Evolutionary conservation across 768 basidiomycete genomes (phyloP).

Genomic region (Pisolithus microcarpus): DNA sequence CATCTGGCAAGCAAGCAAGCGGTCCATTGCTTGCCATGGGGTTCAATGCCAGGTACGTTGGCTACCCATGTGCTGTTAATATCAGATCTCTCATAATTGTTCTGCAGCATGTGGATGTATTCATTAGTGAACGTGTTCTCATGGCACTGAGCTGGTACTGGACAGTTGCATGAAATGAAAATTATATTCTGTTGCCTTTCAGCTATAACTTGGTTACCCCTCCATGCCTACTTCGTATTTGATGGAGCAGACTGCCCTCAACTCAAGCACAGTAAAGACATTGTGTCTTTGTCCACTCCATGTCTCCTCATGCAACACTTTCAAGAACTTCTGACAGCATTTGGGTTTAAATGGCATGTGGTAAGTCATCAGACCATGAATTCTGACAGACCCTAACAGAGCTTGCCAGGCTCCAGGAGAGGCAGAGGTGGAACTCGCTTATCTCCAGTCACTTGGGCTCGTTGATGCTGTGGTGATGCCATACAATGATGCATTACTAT

Average conservation of each 20-base stretch:
- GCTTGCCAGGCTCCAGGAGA: no score
- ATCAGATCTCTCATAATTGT: conserved; percentile 13
- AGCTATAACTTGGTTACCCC: conserved; percentile 28
- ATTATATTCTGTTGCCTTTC: conserved; percentile 37
- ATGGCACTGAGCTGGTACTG: conserved; percentile 16
- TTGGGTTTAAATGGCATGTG: conserved; percentile 32
- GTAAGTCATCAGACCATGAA: conserved; percentile 6
- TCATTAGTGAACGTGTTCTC: not conserved
- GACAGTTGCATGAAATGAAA: conserved; percentile 38
- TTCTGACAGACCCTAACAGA: not conserved
- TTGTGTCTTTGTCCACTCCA: no score
- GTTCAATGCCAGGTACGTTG: not conserved
- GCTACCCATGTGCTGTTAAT: no score
- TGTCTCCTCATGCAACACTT: no score
- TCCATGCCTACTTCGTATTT: conserved; percentile 43
- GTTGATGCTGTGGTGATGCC: not conserved
- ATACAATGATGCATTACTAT: conserved; percentile 1
- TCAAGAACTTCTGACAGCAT: conserved; percentile 31
- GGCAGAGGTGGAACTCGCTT: no score
- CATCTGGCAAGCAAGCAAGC: not conserved
- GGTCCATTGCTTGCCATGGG: not conserved
- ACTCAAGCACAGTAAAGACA: no score
- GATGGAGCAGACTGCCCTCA: conserved; percentile 41
- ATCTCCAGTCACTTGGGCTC: not conserved
- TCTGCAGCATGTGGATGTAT: conserved; percentile 8